Conservation (phyloP, 2,329 filamentous ascomycete genomes). For the Pyrenophora seminiperda region DNA sequence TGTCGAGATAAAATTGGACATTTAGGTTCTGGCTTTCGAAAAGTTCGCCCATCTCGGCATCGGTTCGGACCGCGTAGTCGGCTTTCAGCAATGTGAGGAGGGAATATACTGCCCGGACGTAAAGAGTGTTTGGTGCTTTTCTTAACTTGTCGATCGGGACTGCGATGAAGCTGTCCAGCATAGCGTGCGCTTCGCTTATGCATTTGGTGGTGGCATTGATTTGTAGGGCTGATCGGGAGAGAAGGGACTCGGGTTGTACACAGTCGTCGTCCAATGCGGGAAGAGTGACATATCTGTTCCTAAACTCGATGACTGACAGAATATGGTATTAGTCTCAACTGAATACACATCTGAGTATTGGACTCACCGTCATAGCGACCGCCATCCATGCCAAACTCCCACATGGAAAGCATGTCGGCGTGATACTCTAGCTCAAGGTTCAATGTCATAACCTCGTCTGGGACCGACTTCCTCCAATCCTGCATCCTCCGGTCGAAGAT, state of each 20-base stretch:
- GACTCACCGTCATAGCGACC: slow-evolving; percentile 36
- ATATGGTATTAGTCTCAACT: background rate
- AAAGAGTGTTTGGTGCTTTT: slow-evolving; percentile 37
- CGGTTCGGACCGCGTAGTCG: slow-evolving; percentile 44
- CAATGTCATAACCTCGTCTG: slow-evolving; percentile 38
- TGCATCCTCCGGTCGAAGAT: slow-evolving; percentile 46
- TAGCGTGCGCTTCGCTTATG: slow-evolving; percentile 39
- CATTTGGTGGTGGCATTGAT: slow-evolving; percentile 46
- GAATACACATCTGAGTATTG: accelerated
- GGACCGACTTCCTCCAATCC: slow-evolving; percentile 42
- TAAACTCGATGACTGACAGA: slow-evolving; percentile 36
- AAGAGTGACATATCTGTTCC: slow-evolving; percentile 41
- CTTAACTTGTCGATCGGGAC: slow-evolving; percentile 29
- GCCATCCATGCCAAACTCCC: slow-evolving; percentile 47
- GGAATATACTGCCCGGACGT: slow-evolving; percentile 40
- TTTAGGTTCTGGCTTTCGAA: slow-evolving; percentile 41
- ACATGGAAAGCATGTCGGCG: slow-evolving; percentile 44
- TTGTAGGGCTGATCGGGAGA: slow-evolving; percentile 41
- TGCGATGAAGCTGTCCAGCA: slow-evolving; percentile 38
- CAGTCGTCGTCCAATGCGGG: slow-evolving; percentile 42
- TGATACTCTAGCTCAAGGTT: slow-evolving; percentile 38
- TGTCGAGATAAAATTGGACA: slow-evolving; percentile 39
- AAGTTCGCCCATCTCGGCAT: slow-evolving; percentile 41
- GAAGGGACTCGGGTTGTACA: slow-evolving; percentile 41
- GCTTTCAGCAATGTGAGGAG: slow-evolving; percentile 42